Evolutionary conservation across 345 rosid species (phyloP), one percentile per base, ranked within the genome.

Genomic region (Aurinia saxatilis): DNA sequence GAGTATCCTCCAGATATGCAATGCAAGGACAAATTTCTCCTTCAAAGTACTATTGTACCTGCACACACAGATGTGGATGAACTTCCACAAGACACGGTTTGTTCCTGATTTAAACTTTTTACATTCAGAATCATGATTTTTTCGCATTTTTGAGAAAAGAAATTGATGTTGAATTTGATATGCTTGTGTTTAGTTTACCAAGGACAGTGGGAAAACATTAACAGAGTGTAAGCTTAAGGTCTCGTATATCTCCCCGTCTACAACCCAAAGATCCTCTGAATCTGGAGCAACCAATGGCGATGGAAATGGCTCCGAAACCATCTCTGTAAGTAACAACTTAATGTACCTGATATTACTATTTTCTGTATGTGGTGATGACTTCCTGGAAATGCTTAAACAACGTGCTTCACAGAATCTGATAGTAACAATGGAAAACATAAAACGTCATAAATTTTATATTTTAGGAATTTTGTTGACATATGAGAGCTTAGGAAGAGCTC

Each of bases 11-110:
- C 78, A 14, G 90, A 85, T 67, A 79, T 90, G 96, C 96, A 84
- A 68, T 90, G 99, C 82, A 93, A 85, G 78, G 99, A 93, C 77
- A 93, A 90, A 63, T 93, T 93, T 81, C 93, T 93, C 70, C 75
- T 93, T 46, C 99, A 84, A 78, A 84, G 99, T 70, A 87, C 96
- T 17, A 66, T 73, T 16, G 96, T 93, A 53, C 82, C 81, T 53
- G 75, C 90, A 8, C 84, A 84, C 78, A 75, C 81, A 18, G 96
- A 90, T 60, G 85, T 82, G 5, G 97, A 93, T 73, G 97, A 85
- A 42, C 87, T 93, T 65, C 82, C 96, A 9, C 81, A 83, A 41
- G 92, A 90, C 67, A 87, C 86, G 10, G 99, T 93, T 77, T 75
- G 88, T 37, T 23, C 36, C 29, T 14, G 2, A 10, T 23, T 68